Evolutionary conservation across 2,329 filamentous ascomycete genomes (phyloP).

Genomic region (Ceratocystis diversiconidia): DNA sequence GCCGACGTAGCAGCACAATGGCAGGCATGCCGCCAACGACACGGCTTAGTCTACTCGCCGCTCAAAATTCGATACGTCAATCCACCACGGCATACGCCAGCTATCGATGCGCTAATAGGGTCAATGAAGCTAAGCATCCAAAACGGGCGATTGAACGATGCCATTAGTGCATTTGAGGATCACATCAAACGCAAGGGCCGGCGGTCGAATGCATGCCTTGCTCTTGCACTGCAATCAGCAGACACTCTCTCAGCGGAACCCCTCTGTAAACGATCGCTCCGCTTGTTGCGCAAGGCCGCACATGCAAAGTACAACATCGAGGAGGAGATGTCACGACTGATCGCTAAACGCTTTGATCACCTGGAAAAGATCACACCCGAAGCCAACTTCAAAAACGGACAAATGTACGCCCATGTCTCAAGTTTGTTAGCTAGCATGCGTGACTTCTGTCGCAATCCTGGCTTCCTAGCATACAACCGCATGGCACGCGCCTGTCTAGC

Average conservation of each 20-base stretch:
- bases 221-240: conserved; percentile 12
- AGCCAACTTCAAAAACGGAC: background rate
- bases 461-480: conserved; percentile 13
- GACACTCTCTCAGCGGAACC: background rate
- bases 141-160: background rate
- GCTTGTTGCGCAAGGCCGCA: conserved; percentile 9
- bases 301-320: conserved; percentile 11
- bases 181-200: conserved; percentile 11
- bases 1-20: background rate
- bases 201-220: conserved; percentile 10
- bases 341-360: conserved; percentile 7
- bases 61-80: conserved; percentile 7
- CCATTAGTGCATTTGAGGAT: conserved; percentile 7
- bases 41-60: background rate
- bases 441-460: conserved; percentile 7
- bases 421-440: background rate
- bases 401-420: conserved; percentile 12
- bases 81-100: conserved; percentile 1
- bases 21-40: background rate
- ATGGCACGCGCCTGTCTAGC: conserved; percentile 13
- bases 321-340: conserved; percentile 9
- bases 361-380: background rate
- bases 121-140: conserved; percentile 14
- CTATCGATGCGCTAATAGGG: conserved; percentile 10
- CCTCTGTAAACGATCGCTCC: background rate